phyloP scores from a whole-genome alignment of 495 filamentous ascomycete species.

The Hypomontagnella submonticulosa region DNA sequence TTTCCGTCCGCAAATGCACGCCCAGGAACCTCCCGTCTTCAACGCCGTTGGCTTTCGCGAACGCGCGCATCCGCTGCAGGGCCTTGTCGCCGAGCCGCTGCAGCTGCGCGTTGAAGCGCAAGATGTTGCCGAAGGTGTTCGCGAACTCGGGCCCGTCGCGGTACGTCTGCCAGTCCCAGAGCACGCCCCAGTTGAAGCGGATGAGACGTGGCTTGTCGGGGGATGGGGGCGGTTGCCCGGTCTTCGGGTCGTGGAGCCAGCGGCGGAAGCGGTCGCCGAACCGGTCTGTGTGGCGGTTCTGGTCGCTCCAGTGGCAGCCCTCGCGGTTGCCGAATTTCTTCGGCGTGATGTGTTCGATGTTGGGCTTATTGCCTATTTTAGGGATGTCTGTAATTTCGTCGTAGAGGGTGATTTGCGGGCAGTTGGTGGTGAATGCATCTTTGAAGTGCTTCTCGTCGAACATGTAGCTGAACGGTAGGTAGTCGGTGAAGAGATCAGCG shows the following conservation, averaged over 20 bases:
- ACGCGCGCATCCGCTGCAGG: constrained; percentile 49
- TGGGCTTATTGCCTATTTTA: constrained; percentile 43
- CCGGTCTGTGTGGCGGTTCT: constrained; percentile 59
- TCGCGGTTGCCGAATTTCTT: constrained; percentile 56
- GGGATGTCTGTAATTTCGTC: constrained; percentile 48
- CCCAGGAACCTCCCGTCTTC: constrained; percentile 48
- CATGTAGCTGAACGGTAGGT: constrained; percentile 57
- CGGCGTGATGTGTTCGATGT: constrained; percentile 56
- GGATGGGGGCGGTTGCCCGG: constrained; percentile 42
- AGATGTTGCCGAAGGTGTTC: constrained; percentile 53
- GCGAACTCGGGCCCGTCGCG: constrained; percentile 59
- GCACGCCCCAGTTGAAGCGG: constrained; percentile 60
- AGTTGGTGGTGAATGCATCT: constrained; percentile 48
- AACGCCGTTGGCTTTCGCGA: constrained; percentile 40
- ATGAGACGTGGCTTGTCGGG: constrained; percentile 50
- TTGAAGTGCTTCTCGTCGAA: constrained; percentile 62
- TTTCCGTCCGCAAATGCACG: constrained; percentile 57
- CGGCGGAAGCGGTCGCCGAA: constrained; percentile 54
- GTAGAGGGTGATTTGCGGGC: constrained; percentile 60
- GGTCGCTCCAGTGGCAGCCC: constrained; percentile 58
- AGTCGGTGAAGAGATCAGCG: constrained; percentile 50
- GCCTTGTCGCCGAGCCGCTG: constrained; percentile 49
- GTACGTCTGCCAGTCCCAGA: constrained; percentile 59
- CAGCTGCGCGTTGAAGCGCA: constrained; percentile 53
- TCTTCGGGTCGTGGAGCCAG: constrained; percentile 48